Evolutionary conservation across 352 stramenopile genomes (phyloP).

Genomic region (Phytophthora foliorum): DNA sequence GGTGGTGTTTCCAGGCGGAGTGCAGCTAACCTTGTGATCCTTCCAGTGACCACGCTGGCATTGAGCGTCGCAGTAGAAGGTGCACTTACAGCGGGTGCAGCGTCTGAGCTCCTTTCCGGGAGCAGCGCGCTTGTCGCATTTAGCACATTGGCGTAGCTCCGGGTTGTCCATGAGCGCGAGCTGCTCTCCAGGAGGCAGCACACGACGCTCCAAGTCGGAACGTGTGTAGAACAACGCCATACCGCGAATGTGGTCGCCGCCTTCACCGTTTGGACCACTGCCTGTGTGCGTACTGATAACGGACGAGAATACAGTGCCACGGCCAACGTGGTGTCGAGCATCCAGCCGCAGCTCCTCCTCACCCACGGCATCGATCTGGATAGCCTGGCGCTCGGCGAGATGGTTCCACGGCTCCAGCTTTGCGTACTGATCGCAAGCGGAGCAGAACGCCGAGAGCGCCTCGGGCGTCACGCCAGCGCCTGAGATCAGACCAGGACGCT

Average conservation of each 20-base stretch:
- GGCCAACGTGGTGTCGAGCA: constrained; percentile 61
- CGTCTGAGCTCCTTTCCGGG: constrained; percentile 71
- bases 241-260: constrained; percentile 72
- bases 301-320: constrained; percentile 77
- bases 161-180: constrained; percentile 82
- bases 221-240: constrained; percentile 87
- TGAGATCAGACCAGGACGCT: constrained; percentile 70
- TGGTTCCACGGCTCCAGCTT: constrained; percentile 73
- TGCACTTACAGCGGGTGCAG: constrained; percentile 87
- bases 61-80: constrained; percentile 82
- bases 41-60: constrained; percentile 87
- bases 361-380: constrained; percentile 77
- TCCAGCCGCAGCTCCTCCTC: constrained; percentile 73
- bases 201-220: constrained; percentile 76
- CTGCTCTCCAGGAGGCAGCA: constrained; percentile 70
- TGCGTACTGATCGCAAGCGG: constrained; percentile 71
- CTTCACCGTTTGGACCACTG: constrained; percentile 29
- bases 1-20: constrained; percentile 43
- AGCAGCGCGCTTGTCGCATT: constrained; percentile 82
- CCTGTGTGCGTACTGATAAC: constrained; percentile 71
- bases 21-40: constrained; percentile 86
- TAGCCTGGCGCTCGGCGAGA: constrained; percentile 78
- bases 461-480: constrained; percentile 65
- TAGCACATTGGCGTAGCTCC: constrained; percentile 71
- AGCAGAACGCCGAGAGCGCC: constrained; percentile 69